Conservation (phyloP, 768 basidiomycete species). For the Piloderma croceum region DNA sequence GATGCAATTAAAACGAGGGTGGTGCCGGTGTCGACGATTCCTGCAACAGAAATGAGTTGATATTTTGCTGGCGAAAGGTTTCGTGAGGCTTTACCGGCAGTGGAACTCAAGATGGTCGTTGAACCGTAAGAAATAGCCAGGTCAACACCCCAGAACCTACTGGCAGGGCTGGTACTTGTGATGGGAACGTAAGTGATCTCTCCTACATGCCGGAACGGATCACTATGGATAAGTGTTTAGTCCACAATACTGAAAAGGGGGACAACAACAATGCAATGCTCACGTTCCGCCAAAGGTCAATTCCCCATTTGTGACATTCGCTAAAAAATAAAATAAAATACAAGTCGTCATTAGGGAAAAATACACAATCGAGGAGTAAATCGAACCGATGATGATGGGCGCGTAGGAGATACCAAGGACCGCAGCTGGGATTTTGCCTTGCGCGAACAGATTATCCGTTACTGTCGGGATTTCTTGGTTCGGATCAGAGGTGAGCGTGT, state of each 20-base stretch:
- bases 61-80: slow-evolving; percentile 26
- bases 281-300: slow-evolving; percentile 29
- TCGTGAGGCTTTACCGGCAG: slow-evolving; percentile 25
- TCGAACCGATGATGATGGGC: too few relatives aligned
- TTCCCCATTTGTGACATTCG: slow-evolving; percentile 14
- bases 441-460: slow-evolving; percentile 26
- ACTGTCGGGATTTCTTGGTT: slow-evolving; percentile 27
- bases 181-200: slow-evolving; percentile 20
- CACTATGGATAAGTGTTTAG: slow-evolving; percentile 7
- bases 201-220: slow-evolving; percentile 21
- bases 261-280: slow-evolving; percentile 15
- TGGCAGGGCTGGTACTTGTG: slow-evolving; percentile 6
- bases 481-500: slow-evolving; percentile 33
- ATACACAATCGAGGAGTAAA: too few relatives aligned
- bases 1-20: neutral
- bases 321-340: too few relatives aligned
- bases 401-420: slow-evolving; percentile 23
- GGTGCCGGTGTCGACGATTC: too few relatives aligned
- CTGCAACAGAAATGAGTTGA: neutral
- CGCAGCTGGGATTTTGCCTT: slow-evolving; percentile 17
- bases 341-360: too few relatives aligned
- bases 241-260: neutral
- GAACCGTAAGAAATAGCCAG: slow-evolving; percentile 21
- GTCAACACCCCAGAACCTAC: slow-evolving; percentile 13
- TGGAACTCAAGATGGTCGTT: slow-evolving; percentile 6